Percentiles rank a stretch among this genome's conserved stretches.
Conservation (phyloP, 768 basidiomycete genomes). For the Phylloporus sp. region DNA sequence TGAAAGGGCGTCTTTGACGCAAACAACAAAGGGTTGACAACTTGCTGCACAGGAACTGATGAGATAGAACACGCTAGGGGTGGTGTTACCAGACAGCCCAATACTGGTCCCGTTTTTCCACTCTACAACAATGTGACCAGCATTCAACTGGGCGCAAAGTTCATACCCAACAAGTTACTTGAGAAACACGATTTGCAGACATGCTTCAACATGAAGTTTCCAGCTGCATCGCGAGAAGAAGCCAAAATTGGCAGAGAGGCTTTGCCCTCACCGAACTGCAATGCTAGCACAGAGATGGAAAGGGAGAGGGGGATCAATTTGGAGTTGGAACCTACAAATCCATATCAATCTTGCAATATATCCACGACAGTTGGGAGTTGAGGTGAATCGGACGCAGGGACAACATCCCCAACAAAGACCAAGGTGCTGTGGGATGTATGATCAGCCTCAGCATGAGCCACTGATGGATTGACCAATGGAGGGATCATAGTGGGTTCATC, state of each 20-base stretch:
- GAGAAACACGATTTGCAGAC: neutral
- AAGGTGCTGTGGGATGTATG: neutral
- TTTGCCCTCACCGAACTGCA: neutral
- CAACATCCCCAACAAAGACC: too few species aligned
- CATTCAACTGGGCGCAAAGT: neutral
- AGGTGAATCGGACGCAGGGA: neutral
- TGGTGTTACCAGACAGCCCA: neutral
- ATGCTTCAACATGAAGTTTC: neutral
- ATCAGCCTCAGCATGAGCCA: neutral
- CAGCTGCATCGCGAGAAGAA: neutral
- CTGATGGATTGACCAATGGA: too few species aligned
- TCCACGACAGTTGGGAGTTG: neutral
- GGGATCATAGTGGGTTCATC: too few species aligned
- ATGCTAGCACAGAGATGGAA: neutral
- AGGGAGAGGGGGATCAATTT: neutral
- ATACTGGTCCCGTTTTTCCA: neutral
- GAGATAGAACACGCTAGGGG: neutral
- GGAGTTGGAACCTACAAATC: neutral
- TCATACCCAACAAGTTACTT: neutral
- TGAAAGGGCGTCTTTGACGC: neutral
- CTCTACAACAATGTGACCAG: neutral
- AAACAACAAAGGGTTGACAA: neutral
- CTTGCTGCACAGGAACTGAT: neutral
- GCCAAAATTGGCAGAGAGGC: neutral
- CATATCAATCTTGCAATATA: neutral